A percentile compares a stretch with the other conserved stretches of the same genome.
Evolutionary conservation across 768 basidiomycete genomes (phyloP).

Genomic region (Tulasnella sp.): DNA sequence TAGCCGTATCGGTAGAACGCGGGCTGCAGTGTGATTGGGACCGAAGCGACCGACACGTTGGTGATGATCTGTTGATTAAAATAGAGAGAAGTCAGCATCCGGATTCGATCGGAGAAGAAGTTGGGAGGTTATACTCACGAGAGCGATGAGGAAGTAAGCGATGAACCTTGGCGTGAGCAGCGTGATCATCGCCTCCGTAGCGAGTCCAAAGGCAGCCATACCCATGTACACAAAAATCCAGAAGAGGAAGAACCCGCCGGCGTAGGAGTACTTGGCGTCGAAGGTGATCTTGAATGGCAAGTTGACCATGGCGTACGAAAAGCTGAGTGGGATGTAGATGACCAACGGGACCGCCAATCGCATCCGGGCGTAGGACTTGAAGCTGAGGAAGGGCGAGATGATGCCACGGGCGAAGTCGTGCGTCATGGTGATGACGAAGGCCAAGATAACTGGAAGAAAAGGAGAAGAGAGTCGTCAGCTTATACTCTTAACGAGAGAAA

Average conservation of each 20-base stretch:
- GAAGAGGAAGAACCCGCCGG: conserved; percentile 28
- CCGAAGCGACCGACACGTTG: conserved; percentile 30
- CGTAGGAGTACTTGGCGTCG: conserved; percentile 26
- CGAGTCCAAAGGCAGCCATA: conserved; percentile 26
- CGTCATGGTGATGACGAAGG: conserved; percentile 20
- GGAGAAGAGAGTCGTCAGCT: neutral
- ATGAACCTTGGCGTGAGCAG: conserved; percentile 27
- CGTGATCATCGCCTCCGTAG: conserved; percentile 27
- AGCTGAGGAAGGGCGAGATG: conserved; percentile 30
- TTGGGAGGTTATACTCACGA: neutral
- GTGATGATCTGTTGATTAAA: conserved; percentile 42
- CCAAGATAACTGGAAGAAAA: conserved; percentile 1
- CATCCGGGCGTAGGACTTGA: conserved; percentile 26
- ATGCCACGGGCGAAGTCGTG: conserved; percentile 24
- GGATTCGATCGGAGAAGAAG: conserved; percentile 11
- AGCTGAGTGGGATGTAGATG: conserved; percentile 29
- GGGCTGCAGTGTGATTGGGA: conserved; percentile 39
- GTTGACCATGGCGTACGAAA: conserved; percentile 33
- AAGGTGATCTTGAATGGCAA: conserved; percentile 35
- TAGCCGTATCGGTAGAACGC: conserved; percentile 44
- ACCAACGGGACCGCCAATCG: conserved; percentile 28
- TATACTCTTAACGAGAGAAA: no score
- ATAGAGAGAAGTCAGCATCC: conserved; percentile 18
- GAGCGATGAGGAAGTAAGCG: conserved; percentile 26
- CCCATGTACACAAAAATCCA: conserved; percentile 25